These are phyloP conservation scores for Chrysopogon serrulatus DNA, from an alignment of 176 grass and related monocot genomes.

Conservation along the genomic window DNA sequence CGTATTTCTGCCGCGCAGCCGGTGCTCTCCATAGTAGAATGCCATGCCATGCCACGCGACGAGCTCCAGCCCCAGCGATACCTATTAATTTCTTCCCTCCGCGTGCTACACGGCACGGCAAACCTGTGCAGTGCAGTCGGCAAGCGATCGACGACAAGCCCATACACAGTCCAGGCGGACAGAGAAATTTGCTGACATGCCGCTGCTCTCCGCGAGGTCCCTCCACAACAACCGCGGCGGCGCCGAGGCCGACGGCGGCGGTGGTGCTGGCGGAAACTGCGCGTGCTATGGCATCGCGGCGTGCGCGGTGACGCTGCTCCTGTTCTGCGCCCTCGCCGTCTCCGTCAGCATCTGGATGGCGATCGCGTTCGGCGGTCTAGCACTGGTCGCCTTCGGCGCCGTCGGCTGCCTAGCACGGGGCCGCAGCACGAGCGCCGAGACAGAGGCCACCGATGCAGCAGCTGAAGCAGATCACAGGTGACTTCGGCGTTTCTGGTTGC, in stretches of 20 bases:
- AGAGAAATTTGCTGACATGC: neutral
- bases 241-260: too few relatives aligned
- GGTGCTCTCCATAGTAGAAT: neutral
- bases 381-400: neutral
- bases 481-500: too few relatives aligned
- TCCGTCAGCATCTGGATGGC: constrained; percentile 18
- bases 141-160: too few relatives aligned
- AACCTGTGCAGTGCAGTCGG: neutral
- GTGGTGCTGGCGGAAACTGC: neutral
- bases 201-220: neutral
- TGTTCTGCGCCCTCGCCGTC: constrained; percentile 29
- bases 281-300: constrained; percentile 1
- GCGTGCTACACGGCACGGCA: neutral
- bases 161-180: too few relatives aligned
- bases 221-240: neutral
- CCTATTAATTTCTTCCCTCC: neutral
- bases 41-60: too few relatives aligned
- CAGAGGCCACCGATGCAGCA: neutral
- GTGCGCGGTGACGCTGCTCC: neutral
- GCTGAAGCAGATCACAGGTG: too few relatives aligned
- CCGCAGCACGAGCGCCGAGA: neutral
- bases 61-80: neutral
- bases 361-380: neutral
- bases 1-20: neutral
- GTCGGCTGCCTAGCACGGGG: neutral